phyloP scores from a whole-genome alignment of 495 filamentous ascomycete species.

The Annulohypoxylon nitens region DNA sequence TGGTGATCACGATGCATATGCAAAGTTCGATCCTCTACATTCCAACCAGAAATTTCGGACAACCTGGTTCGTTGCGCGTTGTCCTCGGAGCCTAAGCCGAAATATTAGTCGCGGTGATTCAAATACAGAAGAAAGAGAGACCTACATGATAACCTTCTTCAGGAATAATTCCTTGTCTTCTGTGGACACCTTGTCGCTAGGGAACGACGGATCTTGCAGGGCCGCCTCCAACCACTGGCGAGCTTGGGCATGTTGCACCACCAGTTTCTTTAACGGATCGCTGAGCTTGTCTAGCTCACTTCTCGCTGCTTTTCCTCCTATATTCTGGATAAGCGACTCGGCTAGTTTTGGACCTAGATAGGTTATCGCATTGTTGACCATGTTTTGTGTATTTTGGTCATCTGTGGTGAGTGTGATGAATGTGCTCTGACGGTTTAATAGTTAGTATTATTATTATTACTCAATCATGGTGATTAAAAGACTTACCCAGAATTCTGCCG shows the following conservation, averaged over 20 bases:
- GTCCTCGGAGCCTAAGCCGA: constrained; percentile 68
- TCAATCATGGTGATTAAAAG: neutral
- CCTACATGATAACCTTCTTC: constrained; percentile 69
- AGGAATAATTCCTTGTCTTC: constrained; percentile 73
- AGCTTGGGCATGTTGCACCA: constrained; percentile 72
- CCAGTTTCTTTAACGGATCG: constrained; percentile 81
- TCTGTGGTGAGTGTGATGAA: constrained; percentile 62
- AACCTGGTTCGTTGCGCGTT: constrained; percentile 68
- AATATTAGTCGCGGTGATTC: constrained; percentile 41
- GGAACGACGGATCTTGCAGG: constrained; percentile 65
- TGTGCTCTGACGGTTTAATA: constrained; percentile 54
- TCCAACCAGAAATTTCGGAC: constrained; percentile 78
- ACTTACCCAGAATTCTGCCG: constrained; percentile 84
- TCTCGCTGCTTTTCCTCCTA: constrained; percentile 79
- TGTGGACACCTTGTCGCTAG: constrained; percentile 70
- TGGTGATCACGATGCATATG: constrained; percentile 64
- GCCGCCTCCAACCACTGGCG: constrained; percentile 73
- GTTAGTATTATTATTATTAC: constrained; percentile 34
- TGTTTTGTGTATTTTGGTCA: constrained; percentile 56
- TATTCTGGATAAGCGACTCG: constrained; percentile 72
- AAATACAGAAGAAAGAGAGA: constrained; percentile 6
- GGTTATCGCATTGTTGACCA: constrained; percentile 67
- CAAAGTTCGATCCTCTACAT: constrained; percentile 75
- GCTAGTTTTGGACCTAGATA: constrained; percentile 72
- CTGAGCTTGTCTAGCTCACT: constrained; percentile 82